phyloP scores from a whole-genome alignment of 805 yeast species.

The Ogataea pilisensis region DNA sequence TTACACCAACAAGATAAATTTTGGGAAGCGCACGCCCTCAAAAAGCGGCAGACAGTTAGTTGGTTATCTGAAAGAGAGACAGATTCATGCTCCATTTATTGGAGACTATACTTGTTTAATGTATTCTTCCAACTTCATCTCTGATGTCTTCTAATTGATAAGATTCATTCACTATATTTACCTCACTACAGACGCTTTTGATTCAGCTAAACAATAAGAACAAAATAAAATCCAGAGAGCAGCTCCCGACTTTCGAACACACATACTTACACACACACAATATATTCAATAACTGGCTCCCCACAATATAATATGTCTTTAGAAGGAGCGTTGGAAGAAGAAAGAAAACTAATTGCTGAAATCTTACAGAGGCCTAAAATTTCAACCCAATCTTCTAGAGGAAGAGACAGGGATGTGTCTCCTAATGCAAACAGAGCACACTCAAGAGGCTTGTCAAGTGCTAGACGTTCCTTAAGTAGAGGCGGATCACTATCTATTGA shows the following conservation, averaged over 20 bases:
- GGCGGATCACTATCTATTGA: conserved; percentile 16
- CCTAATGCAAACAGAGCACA: conserved; percentile 11
- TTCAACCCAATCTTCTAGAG: conserved; percentile 10
- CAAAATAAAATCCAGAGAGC: background rate
- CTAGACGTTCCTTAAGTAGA: conserved; percentile 23
- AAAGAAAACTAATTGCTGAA: conserved; percentile 28
- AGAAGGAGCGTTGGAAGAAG: conserved; percentile 33
- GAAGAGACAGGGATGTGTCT: conserved; percentile 20
- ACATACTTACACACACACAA: background rate
- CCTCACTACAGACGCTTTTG: too few species aligned
- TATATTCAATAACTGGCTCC: background rate
- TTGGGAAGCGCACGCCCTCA: too few species aligned
- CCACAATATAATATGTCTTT: conserved; percentile 24
- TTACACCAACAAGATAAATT: too few species aligned
- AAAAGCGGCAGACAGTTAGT: too few species aligned
- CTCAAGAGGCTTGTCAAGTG: conserved; percentile 22
- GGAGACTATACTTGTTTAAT: too few species aligned
- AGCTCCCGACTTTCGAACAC: too few species aligned
- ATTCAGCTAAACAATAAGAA: too few species aligned
- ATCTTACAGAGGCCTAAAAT: conserved; percentile 26
- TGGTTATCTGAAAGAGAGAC: too few species aligned
- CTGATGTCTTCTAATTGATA: too few species aligned
- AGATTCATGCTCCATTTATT: too few species aligned
- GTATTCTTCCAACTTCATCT: too few species aligned
- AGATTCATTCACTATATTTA: too few species aligned